phyloP scores from a whole-genome alignment of 768 basidiomycete genomes.

The Amanita pseudoporphyria region DNA sequence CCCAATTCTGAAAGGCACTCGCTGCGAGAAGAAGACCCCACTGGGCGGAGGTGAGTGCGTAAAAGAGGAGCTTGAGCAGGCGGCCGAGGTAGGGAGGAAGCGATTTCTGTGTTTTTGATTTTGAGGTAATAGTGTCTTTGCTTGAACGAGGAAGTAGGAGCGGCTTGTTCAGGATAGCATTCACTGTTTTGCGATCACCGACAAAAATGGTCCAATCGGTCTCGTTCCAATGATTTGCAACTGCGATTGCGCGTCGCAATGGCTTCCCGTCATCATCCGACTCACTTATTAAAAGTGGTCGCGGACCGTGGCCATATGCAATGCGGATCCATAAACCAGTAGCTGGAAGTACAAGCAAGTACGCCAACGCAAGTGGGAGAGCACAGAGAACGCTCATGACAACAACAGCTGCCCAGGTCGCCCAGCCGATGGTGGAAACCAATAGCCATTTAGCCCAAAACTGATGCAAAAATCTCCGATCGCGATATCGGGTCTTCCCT shows the following conservation, averaged over 20 bases:
- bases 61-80: no score
- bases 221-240: not conserved
- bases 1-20: not conserved
- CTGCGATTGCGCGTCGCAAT: not conserved
- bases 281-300: not conserved
- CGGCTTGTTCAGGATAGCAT: not conserved
- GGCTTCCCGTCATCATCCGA: not conserved
- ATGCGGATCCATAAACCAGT: not conserved
- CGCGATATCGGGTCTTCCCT: no score
- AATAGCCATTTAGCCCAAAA: no score
- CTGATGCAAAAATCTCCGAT: no score
- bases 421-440: no score
- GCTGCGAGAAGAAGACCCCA: not conserved
- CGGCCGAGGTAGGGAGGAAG: no score
- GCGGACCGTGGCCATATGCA: not conserved
- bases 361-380: not conserved
- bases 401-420: no score
- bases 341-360: not conserved
- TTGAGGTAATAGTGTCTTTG: no score
- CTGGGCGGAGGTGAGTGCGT: not conserved
- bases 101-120: no score
- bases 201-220: not conserved
- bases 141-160: not conserved
- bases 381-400: not conserved
- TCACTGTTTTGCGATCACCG: not conserved